Evolutionary conservation across 2,329 filamentous ascomycete genomes (phyloP), one percentile per base, ranked within the genome.

Genomic region (Cercospora sesami): DNA sequence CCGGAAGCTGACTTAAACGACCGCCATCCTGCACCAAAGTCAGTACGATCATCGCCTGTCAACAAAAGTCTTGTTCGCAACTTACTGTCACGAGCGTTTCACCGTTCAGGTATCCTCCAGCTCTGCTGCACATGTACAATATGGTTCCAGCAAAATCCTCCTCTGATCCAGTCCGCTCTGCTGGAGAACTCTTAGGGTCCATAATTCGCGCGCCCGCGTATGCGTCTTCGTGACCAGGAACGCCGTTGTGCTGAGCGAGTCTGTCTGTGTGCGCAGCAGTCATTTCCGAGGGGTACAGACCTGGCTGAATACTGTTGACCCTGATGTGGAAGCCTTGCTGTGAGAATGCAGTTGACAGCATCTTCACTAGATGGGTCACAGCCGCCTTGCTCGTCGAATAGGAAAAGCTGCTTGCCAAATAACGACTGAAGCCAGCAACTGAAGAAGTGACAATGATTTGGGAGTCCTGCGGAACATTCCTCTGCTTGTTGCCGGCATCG

Each of bases 71-170:
- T 6, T 14, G 45, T 8, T 14, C n/a, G n/a, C 9, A 39, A 60
- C 67, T 45, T 45, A 66, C 90, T 0, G 86, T 81, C 7, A 90
- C 78, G 58, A 90, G 79, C 16, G 88, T 83, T 68, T 84, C 85
- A 2, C 89, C 90, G 76, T 91, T 91, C 72, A 86, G 81, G 76
- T 90, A 91, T 3, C 86, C 86, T 0, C 90, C 90, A 2, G 89
- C 88, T 69, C 85, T 80, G 60, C 86, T 87, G 3, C 86, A 86
- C 75, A 92, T 81, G 80, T 88, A 91, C 61, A 92, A 76, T 28
- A 91, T 83, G 59, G 86, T 81, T 1, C 89, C 89, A 1, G 84
- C 86, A 81, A 92, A 87, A 73, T 91, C 89, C 72, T 87, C 79
- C 67, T 87, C 84, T 53, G 85, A 83, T 1, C 89, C 89, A 69